Percentiles rank a stretch among this genome's conserved stretches.
Evolutionary conservation across 2,329 filamentous ascomycete genomes (phyloP).

Genomic region (Aspergillus hortae): DNA sequence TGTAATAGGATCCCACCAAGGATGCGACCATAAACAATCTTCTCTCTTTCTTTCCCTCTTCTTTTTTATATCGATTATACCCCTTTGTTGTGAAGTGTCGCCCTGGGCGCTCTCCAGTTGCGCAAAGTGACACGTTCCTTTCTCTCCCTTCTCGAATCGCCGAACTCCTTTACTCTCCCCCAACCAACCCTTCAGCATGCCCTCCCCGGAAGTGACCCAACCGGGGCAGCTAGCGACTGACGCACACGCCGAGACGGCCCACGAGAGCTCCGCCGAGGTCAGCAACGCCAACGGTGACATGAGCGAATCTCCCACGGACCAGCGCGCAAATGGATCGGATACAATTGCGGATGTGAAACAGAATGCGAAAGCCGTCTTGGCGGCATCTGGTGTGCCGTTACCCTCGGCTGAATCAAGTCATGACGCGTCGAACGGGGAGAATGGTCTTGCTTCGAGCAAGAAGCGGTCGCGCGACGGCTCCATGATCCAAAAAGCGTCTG

Average conservation of each 20-base stretch:
- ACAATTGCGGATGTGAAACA: constrained; percentile 58
- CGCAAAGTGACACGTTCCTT: neutral
- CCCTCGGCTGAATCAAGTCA: constrained; percentile 25
- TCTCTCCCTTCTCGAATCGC: neutral
- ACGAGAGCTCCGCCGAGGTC: constrained; percentile 24
- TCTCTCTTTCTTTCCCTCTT: constrained; percentile 1
- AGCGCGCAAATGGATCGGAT: constrained; percentile 34
- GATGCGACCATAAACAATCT: neutral
- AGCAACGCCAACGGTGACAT: constrained; percentile 17
- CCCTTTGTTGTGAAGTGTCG: neutral
- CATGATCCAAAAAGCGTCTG: constrained; percentile 43
- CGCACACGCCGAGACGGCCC: constrained; percentile 18
- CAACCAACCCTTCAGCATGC: constrained; percentile 21
- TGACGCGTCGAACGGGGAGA: constrained; percentile 34
- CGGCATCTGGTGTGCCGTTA: constrained; percentile 44
- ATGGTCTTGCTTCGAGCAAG: constrained; percentile 49
- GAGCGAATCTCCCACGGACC: constrained; percentile 20
- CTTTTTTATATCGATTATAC: neutral
- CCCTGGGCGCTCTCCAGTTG: neutral
- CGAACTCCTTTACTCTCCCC: neutral
- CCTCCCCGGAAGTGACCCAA: constrained; percentile 31
- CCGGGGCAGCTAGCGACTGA: constrained; percentile 22
- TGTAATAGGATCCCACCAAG: neutral
- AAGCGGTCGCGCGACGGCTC: constrained; percentile 61
- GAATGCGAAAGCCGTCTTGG: constrained; percentile 57